Evolutionary conservation across 129 eudicot genomes (phyloP), one percentile per base, ranked within the genome.

Genomic region (Saussurea involucrata): DNA sequence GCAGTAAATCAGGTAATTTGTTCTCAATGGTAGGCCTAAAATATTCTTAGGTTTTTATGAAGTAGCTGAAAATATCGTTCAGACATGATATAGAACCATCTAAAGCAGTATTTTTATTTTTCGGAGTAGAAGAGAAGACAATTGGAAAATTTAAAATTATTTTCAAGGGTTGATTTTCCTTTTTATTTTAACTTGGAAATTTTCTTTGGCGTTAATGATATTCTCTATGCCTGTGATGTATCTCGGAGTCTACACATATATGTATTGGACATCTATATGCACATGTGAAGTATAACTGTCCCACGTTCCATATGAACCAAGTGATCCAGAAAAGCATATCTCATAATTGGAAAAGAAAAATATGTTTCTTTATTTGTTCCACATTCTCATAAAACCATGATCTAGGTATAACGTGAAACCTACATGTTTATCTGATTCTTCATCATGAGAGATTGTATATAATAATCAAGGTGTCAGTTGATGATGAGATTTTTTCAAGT

Each of bases 1-100:
- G 81, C 61, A 84, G 80, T 64, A 92, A 84, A 77, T 73, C 90
- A 74, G 93, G 98, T 86, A 83, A 76, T 66, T 66, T 17, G 20
- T 70, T 60, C 33, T 63, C 31, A 24, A 27, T 64, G 57, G 69
- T 66, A 46, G 37, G 40, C 74, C 57, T 29, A 29, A 34, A 3
- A 6, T 34, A 11, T 24, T 9, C 8, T 31, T 9, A 69, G 20
- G 15, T 8, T 18, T 42, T 46, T 36, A 15, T 24, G 36, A 44
- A 46, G 57, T 31, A 25, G 36, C 27, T 28, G 73, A n/a, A 60
- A 3, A 67, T 55, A 53, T 67, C 18, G 37, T 74, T 67, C 28
- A 11, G n/a, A 27, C 69, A 27, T 24, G 33, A 24, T 12, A 24
- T 21, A 18, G 21, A 11, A 46, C 24, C 8, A 20, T 46, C 6